Conservation (phyloP, 257 asterid species). For the Solanum phureja region DNA sequence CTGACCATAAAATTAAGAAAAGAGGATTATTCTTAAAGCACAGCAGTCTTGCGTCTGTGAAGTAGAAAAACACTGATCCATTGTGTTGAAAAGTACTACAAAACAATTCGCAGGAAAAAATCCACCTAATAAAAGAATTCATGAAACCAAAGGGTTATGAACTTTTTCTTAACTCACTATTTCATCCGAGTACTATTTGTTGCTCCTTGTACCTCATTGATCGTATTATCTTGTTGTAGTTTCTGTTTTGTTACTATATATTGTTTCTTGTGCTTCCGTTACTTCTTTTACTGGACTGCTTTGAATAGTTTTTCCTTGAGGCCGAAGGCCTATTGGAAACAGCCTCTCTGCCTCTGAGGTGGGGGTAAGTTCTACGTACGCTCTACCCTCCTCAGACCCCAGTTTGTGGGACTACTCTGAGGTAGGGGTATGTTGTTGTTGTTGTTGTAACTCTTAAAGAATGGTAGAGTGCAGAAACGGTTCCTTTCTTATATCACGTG, state of each 20-base stretch:
- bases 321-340: background rate
- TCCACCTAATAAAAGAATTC: background rate
- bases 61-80: background rate
- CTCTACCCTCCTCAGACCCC: background rate
- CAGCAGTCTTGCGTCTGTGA: background rate
- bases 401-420: background rate
- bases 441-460: background rate
- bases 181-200: background rate
- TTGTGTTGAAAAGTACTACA: background rate
- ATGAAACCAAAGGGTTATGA: background rate
- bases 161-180: background rate
- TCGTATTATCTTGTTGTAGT: background rate
- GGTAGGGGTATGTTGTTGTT: background rate
- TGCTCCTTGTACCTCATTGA: background rate
- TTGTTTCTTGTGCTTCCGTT: background rate
- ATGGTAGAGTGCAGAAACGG: slow-evolving; percentile 7
- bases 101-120: background rate
- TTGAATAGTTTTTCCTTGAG: background rate
- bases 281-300: background rate
- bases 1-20: background rate
- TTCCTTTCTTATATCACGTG: background rate
- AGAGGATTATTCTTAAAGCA: background rate
- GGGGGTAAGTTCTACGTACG: background rate
- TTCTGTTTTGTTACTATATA: background rate
- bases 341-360: background rate